Evolutionary conservation across 1,284 basidiomycete genomes (phyloP).

Genomic region (Earliella scabrosa): DNA sequence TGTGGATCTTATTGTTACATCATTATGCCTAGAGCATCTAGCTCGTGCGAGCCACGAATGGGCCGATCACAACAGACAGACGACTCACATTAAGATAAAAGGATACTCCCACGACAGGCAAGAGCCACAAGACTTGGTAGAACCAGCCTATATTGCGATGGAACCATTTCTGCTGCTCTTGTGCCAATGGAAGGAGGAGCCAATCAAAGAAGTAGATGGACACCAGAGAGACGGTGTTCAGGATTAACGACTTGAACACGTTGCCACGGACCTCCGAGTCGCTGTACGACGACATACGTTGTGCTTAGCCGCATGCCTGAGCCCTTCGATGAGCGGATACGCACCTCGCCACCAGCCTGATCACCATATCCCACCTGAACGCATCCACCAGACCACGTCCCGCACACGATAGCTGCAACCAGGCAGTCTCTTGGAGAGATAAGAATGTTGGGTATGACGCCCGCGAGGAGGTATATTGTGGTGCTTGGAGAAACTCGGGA

Average conservation of each 20-base stretch:
- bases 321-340: slow-evolving; percentile 14
- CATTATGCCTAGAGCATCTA: not conserved
- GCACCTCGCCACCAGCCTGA: slow-evolving; percentile 54
- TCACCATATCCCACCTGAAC: slow-evolving; percentile 70
- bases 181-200: slow-evolving; percentile 71
- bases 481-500: slow-evolving; percentile 15
- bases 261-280: slow-evolving; percentile 76
- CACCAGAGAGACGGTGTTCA: slow-evolving; percentile 69
- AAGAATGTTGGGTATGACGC: slow-evolving; percentile 70
- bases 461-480: slow-evolving; percentile 41
- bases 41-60: not conserved
- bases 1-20: slow-evolving; percentile 3
- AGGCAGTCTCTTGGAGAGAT: slow-evolving; percentile 59
- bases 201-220: slow-evolving; percentile 77
- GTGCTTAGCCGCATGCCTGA: not conserved
- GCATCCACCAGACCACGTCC: slow-evolving; percentile 69
- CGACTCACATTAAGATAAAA: slow-evolving; percentile 76
- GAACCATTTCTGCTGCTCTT: slow-evolving; percentile 64
- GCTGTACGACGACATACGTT: slow-evolving; percentile 38
- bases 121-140: slow-evolving; percentile 75
- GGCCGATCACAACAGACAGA: not conserved
- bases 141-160: slow-evolving; percentile 74
- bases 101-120: slow-evolving; percentile 72
- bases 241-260: slow-evolving; percentile 70
- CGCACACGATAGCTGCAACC: slow-evolving; percentile 62